phyloP scores from a whole-genome alignment of 2,329 filamentous ascomycete species.

The Colletotrichum australisinense region DNA sequence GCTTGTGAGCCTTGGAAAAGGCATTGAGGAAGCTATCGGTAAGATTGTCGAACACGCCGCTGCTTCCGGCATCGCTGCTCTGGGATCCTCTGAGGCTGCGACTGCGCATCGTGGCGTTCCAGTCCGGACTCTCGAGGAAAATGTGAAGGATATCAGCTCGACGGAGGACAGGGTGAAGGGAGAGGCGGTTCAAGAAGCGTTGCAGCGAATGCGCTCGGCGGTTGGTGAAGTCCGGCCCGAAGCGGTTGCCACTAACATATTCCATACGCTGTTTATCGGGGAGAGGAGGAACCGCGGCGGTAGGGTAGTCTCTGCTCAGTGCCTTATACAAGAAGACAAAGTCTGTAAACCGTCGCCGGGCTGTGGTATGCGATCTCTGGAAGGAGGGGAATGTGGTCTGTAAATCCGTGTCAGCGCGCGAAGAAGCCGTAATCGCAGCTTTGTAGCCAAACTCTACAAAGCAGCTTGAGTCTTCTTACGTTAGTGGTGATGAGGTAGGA shows the following conservation, averaged over 20 bases:
- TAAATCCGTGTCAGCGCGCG: conserved; percentile 16
- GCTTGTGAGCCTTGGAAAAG: conserved; percentile 95
- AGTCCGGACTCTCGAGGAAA: conserved; percentile 93
- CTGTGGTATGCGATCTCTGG: conserved; percentile 80
- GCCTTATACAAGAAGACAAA: conserved; percentile 97
- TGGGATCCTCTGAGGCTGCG: conserved; percentile 75
- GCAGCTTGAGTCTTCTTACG: conserved; percentile 58
- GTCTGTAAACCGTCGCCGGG: conserved; percentile 95
- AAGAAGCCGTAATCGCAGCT: conserved; percentile 1
- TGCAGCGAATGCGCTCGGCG: conserved; percentile 90
- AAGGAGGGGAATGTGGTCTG: conserved; percentile 96
- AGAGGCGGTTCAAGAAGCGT: conserved; percentile 87
- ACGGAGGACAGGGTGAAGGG: conserved; percentile 89
- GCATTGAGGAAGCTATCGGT: conserved; percentile 97
- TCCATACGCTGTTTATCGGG: conserved; percentile 99
- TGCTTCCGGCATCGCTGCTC: conserved; percentile 59
- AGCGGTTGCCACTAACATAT: conserved; percentile 95
- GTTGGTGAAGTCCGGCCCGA: conserved; percentile 90
- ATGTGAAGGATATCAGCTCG: conserved; percentile 84
- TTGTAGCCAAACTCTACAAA: not conserved
- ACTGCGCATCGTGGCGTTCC: conserved; percentile 94
- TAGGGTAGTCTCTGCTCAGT: conserved; percentile 86
- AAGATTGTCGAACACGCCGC: conserved; percentile 91
- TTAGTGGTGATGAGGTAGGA: conserved; percentile 94
- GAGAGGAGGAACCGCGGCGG: conserved; percentile 91